Evolutionary conservation across 73 alveolate species (phyloP).

Genomic region (Paramecium biaurelia): DNA sequence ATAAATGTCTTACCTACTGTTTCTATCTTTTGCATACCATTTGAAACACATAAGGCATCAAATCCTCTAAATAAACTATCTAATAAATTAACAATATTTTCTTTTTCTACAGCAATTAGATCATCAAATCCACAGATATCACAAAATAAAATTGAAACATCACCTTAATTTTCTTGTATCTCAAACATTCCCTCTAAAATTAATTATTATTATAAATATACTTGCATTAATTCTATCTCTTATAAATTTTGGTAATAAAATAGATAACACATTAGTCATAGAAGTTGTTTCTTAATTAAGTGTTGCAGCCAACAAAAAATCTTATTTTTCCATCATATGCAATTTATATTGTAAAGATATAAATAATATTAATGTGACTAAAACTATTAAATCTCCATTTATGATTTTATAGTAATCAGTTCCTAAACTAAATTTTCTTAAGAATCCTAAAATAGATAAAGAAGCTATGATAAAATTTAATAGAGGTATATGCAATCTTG

Average conservation of each 20-base stretch:
- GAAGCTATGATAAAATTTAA: neutral
- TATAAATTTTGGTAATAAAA: constrained; percentile 65
- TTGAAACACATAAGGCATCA: constrained; percentile 60
- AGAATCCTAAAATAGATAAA: neutral
- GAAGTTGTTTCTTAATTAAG: constrained; percentile 51
- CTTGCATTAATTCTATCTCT: constrained; percentile 63
- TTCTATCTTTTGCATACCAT: constrained; percentile 74
- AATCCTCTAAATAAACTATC: constrained; percentile 63
- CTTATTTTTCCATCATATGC: neutral
- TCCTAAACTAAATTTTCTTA: neutral
- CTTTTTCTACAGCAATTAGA: constrained; percentile 47
- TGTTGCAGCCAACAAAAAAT: constrained; percentile 13
- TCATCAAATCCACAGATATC: constrained; percentile 71
- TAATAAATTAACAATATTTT: constrained; percentile 44
- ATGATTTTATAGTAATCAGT: neutral
- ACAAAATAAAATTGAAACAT: constrained; percentile 63
- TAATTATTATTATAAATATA: neutral
- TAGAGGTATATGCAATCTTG: neutral
- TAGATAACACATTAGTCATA: constrained; percentile 53
- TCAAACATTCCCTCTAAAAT: constrained; percentile 47
- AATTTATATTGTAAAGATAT: neutral
- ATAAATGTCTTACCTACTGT: constrained; percentile 91
- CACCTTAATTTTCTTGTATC: constrained; percentile 59
- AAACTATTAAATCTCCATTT: constrained; percentile 28
- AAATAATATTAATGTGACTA: neutral